Base-by-base conservation (phyloP, 345 rosid genomes). In the Raphanus raphanistrum region DNA sequence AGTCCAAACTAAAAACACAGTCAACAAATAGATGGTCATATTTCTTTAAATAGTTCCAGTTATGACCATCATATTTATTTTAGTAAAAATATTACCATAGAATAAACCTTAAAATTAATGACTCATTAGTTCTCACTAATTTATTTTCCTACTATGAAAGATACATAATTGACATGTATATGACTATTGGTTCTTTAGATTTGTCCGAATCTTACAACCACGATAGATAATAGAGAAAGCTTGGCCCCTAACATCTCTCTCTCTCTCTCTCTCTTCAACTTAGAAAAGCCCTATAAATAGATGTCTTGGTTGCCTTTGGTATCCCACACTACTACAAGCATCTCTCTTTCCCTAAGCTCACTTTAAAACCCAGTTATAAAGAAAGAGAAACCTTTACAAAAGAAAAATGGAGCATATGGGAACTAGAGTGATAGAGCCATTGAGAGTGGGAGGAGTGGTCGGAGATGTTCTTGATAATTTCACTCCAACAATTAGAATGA, bases 391-490 rank as follows among this genome's bases (percentile, higher is more conserved):
- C 11, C 17, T 13, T 25, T 41, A 54, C 45, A 21, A 36, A 4
- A n/a, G n/a, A 43, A 58, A 59, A 11, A 81, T 68, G 75, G 81
- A 72, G 78, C 68, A 68, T 8, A 26, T 76, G 65, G 70, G 74
- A 70, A 73, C 29, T 45, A 79, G 73, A 79, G 65, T 79, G 41
- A 70, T 77, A 50, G 86, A 87, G 62, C 88, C 90, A 38, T 76
- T 87, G 32, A 73, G 79, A 45, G 77, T 87, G 4, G 88, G 90
- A 33, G 61, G 90, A 77, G 90, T 87, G 26, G 66, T 87, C 17
- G 88, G 88, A 76, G 90, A 87, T 66, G 88, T 87, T 32, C 76
- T 85, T 54, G 90, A 87, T 67, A 70, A 28, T 31, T 87, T 87
- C 83, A 81, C 62, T 12, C 88, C 86, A 58, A 77, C 77, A 69